Base-by-base conservation (phyloP, 441 rosid species). In the Rhodomyrtus psidioides region DNA sequence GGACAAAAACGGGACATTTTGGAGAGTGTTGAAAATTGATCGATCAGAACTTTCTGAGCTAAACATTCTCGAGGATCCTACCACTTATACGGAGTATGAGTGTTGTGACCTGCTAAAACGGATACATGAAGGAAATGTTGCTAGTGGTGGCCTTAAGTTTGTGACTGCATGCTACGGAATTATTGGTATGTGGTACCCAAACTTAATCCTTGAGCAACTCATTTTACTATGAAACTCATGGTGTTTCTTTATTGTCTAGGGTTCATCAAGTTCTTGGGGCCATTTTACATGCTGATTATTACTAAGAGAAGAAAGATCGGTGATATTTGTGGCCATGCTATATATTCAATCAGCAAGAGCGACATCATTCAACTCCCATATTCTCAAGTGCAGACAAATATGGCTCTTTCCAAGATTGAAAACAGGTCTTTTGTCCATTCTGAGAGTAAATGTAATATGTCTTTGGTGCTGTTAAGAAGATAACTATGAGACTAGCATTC, bases 351-450 rank as follows among this genome's bases (percentile, higher is more conserved):
- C 49, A 86, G 92, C 83, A 95, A 92, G 91, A 92, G 94, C 88
- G 89, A 86, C 88, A 93, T 94, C 84, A 92, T 95, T 76, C 87
- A 93, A 44, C 88, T 95, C 58, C 93, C 94, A 46, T 89, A 93
- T 87, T 89, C 94, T 55, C 88, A 92, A 88, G 90, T 91, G 90
- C 93, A 86, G 74, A 87, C 91, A 90, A 91, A 90, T 90, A 89
- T 95, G 93, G 93, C 92, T 91, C 83, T 92, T 91, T 92, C 94
- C 91, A 94, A 90, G 90, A 90, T 92, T 62, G 98, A 94, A 90
- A 94, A 92, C 93, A 95, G 96, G 98, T 95, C 91, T 93, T 92
- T 92, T 92, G 95, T 92, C 90, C 90, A 92, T 94, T 91, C 88
- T 93, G 91, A 93, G 87, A 93, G 94, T 95, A 93, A 92, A 92